These are phyloP conservation scores for Arxiozyma bovina DNA, from an alignment of 1,139 yeast species.

Conservation along the genomic window DNA sequence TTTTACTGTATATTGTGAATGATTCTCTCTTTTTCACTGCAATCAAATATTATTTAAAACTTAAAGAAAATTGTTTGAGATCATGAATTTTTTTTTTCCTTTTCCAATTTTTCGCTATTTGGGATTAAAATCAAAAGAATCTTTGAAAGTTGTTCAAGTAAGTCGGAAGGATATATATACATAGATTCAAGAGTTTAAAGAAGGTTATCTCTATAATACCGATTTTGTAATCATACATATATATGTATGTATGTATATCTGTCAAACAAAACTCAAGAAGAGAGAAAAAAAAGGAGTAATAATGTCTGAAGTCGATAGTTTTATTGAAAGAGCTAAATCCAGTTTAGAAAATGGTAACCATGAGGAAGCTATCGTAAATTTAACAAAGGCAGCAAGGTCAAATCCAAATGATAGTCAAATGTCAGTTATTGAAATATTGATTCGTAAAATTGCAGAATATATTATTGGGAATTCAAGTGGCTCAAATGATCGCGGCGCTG, in stretches of 20 bases:
- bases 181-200: too few relatives aligned
- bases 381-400: slow-evolving; percentile 23
- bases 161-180: neutral
- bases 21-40: too few relatives aligned
- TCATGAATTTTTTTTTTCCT: neutral
- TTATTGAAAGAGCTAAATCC: slow-evolving; percentile 20
- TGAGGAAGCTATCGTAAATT: slow-evolving; percentile 23
- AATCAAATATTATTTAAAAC: neutral
- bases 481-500: slow-evolving; percentile 15
- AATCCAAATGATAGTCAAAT: slow-evolving; percentile 21
- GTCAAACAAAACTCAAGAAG: neutral
- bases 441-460: slow-evolving; percentile 16
- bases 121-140: neutral
- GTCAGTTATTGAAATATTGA: slow-evolving; percentile 21
- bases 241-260: too few relatives aligned
- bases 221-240: too few relatives aligned
- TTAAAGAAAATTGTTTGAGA: neutral
- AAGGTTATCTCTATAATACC: neutral
- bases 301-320: slow-evolving; percentile 12
- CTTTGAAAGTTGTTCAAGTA: neutral
- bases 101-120: neutral
- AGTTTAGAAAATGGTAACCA: slow-evolving; percentile 21
- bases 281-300: neutral
- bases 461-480: slow-evolving; percentile 16
- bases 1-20: too few relatives aligned